Evolutionary conservation across 176 grass and related monocot genomes (phyloP).

Genomic region (Thinopyrum elongatum): DNA sequence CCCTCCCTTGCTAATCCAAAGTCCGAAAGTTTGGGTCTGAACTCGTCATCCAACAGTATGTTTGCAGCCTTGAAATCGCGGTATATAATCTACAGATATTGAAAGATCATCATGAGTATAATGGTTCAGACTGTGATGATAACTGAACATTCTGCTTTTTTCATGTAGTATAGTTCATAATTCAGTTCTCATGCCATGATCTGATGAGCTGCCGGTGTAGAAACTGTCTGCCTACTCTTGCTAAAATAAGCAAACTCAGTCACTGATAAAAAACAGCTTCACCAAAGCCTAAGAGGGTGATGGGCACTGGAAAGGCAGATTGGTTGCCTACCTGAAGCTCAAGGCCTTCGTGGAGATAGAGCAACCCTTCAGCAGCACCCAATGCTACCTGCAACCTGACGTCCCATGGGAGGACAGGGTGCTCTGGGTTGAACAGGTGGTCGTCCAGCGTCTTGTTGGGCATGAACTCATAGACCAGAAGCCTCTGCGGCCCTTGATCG

Average conservation of each 20-base stretch:
- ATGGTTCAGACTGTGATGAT: not conserved
- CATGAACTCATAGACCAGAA: conserved; percentile 79
- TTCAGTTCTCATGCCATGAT: not conserved
- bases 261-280: not conserved
- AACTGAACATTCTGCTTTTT: not conserved
- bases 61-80: conserved; percentile 86
- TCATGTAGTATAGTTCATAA: not conserved
- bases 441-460: conserved; percentile 73
- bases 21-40: conserved; percentile 68
- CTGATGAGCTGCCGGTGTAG: not conserved
- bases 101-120: not conserved
- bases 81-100: conserved; percentile 48
- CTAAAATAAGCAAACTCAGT: not conserved
- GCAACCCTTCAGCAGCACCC: conserved; percentile 63
- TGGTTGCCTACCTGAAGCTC: conserved; percentile 46
- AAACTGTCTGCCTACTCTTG: not conserved
- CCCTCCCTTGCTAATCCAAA: conserved; percentile 75
- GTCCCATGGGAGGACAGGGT: conserved; percentile 52
- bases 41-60: conserved; percentile 63
- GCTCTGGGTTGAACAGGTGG: conserved; percentile 61
- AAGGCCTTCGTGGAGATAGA: conserved; percentile 60
- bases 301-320: not conserved
- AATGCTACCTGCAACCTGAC: conserved; percentile 56
- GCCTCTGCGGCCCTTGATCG: conserved; percentile 49
- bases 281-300: not conserved